These are phyloP conservation scores for Rhodotorula mucilaginosa DNA, from an alignment of 1,284 basidiomycete genomes.

Conservation along the genomic window DNA sequence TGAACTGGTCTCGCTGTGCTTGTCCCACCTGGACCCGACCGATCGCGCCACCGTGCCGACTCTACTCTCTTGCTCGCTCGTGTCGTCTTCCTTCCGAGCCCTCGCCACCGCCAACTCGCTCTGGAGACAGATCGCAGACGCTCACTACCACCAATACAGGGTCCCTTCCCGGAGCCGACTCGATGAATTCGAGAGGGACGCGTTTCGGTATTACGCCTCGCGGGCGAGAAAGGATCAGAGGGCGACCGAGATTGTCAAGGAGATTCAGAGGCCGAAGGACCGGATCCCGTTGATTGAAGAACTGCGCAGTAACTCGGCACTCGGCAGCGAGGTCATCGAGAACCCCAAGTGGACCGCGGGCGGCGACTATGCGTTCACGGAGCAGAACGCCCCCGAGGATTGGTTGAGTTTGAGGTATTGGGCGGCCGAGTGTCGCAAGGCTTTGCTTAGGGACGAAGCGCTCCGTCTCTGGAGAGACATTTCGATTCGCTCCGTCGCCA, in stretches of 20 bases:
- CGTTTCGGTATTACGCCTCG: background rate
- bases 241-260: background rate
- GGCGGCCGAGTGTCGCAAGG: constrained; percentile 4
- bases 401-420: constrained; percentile 21
- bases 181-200: background rate
- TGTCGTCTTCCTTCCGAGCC: background rate
- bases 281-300: constrained; percentile 10
- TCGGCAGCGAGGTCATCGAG: constrained; percentile 21
- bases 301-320: background rate
- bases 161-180: background rate
- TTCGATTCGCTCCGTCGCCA: background rate
- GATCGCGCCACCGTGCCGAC: constrained; percentile 12
- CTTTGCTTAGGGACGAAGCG: constrained; percentile 22
- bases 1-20: constrained; percentile 16
- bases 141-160: background rate
- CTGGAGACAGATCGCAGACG: constrained; percentile 13
- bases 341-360: background rate
- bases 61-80: constrained; percentile 9
- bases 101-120: constrained; percentile 5
- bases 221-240: background rate
- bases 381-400: background rate
- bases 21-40: constrained; percentile 3
- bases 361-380: background rate
- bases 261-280: constrained; percentile 5
- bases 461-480: constrained; percentile 23